These are phyloP conservation scores for Nicotiana attenuata DNA, from an alignment of 257 asterid species.

Conservation along the genomic window DNA sequence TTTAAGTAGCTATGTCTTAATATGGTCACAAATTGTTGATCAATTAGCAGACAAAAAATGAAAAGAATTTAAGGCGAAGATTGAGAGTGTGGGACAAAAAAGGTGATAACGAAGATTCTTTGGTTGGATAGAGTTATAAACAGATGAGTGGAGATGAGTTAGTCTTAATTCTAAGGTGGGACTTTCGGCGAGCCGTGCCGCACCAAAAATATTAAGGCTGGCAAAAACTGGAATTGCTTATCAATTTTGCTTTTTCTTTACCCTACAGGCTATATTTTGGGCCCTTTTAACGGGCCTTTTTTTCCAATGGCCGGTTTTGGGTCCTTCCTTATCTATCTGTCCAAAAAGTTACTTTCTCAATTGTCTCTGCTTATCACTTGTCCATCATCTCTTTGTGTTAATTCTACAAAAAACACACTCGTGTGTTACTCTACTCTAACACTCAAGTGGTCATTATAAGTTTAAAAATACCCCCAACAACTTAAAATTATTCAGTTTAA, in stretches of 20 bases:
- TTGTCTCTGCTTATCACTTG: conserved; percentile 7
- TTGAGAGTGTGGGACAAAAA: not conserved
- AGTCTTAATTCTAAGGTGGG: not conserved
- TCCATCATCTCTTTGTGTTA: not conserved
- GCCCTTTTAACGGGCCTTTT: conserved; percentile 19
- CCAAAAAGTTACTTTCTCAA: conserved; percentile 3
- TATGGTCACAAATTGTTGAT: not conserved
- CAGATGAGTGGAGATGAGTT: not conserved
- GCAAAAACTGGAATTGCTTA: not conserved
- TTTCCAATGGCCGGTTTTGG: conserved; percentile 7
- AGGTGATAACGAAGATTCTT: not conserved
- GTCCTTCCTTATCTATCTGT: conserved; percentile 28
- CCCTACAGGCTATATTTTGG: conserved; percentile 13
- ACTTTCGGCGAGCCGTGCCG: conserved; percentile 38
- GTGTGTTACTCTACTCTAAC: not conserved
- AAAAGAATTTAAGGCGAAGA: not conserved
- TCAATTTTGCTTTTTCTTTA: not conserved
- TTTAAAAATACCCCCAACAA: too few species aligned
- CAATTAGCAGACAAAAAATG: not conserved
- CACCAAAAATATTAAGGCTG: conserved; percentile 26
- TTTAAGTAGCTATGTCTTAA: not conserved
- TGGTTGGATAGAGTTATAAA: not conserved
- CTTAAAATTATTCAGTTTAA: too few species aligned
- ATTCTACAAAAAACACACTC: not conserved
- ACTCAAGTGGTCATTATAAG: not conserved